Evolutionary conservation across 176 grass and related monocot species (phyloP).

Genomic region (Bothriochloa decipiens): DNA sequence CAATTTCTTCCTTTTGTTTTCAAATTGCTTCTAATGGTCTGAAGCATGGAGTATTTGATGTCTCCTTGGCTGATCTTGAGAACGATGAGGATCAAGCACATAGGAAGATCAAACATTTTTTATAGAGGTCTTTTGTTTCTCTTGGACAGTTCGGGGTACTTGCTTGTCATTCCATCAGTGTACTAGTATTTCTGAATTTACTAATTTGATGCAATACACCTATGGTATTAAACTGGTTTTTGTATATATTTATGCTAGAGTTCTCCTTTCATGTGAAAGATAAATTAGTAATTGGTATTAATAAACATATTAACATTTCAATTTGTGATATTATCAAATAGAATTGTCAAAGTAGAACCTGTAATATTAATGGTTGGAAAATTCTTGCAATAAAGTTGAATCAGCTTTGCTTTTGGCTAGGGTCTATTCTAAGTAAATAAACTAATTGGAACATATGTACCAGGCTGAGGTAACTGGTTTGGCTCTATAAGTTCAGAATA

Average conservation of each 20-base stretch:
- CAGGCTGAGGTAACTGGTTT: background rate
- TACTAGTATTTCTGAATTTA: background rate
- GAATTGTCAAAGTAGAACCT: background rate
- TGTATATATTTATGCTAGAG: background rate
- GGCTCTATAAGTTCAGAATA: background rate
- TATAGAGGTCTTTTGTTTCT: no score
- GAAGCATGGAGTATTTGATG: background rate
- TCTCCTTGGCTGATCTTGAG: background rate
- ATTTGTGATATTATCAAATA: background rate
- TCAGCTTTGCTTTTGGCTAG: conserved; percentile 6
- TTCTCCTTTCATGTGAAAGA: background rate
- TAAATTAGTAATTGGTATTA: background rate
- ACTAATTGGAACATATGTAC: conserved; percentile 2
- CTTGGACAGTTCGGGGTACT: no score
- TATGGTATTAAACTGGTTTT: background rate
- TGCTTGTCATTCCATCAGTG: background rate
- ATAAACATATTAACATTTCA: background rate
- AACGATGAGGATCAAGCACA: background rate
- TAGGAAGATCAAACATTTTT: background rate
- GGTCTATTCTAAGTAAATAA: background rate
- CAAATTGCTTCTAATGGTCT: background rate
- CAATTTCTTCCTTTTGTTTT: background rate
- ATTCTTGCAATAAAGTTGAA: conserved; percentile 13
- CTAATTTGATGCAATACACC: background rate
- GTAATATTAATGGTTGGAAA: background rate